Evolutionary conservation across 2,329 filamentous ascomycete genomes (phyloP), one percentile per base, ranked within the genome.

Genomic region (Cytospora mali): DNA sequence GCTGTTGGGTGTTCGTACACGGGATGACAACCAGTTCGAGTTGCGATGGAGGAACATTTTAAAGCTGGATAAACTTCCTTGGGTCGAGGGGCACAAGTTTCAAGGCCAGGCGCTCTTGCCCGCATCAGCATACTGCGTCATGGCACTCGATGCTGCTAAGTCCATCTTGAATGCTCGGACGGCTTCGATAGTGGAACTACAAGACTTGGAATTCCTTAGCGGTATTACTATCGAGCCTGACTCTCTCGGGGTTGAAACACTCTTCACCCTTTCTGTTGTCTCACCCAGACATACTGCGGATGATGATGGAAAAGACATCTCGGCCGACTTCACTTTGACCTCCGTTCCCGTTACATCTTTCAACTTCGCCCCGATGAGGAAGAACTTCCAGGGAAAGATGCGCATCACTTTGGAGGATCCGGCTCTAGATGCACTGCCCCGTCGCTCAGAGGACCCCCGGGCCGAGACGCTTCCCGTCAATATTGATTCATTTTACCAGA

Each of bases 111-210:
- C 75, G 4, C 69, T 83, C 18, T 70, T 82, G 10, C 80, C 80
- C 2, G 79, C 76, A 3, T 80, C 80, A 2, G 80, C 75, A 0
- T 83, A 81, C 66, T 75, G 78, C 39, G 64, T 77, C 52, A 81
- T 82, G 76, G 79, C 78, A 1, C 66, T 80, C 9, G 80, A 82
- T 53, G 80, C 80, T 3, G 75, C 76, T 1, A 71, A 67, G 3
- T 67, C 64, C 1, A 66, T 74, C 1, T 48, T 75, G 6, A 66
- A 64, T 0, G 70, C 68, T 1, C 70, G 70, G 0, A 16, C 53
- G 0, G 72, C 71, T 0, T 68, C 70, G 0, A 21, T 74, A 0
- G 59, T 76, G 6, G 74, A 76, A 65, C 64, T 77, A 1, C 66
- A 69, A 5, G 67, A 75, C 16, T 63, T 76, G 2, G 68, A 68